Conservation (phyloP, 129 eudicot genomes). For the Flaveria trinervia region DNA sequence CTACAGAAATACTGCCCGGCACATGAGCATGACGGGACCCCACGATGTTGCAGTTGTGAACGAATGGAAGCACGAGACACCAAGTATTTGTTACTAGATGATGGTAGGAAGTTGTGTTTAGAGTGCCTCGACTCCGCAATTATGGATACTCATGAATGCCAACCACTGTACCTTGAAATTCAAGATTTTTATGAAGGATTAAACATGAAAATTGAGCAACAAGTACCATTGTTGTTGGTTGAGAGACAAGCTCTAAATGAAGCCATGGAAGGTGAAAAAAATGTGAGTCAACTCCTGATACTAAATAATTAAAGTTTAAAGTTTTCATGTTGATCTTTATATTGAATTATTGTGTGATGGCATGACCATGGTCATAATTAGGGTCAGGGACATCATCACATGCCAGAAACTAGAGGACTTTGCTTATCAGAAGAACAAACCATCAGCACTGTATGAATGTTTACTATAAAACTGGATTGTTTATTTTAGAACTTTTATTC, state of each 20-base stretch:
- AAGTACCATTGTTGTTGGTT: conserved; percentile 44
- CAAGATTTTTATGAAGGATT: conserved; percentile 45
- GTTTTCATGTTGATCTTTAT: neutral
- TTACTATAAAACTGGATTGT: neutral
- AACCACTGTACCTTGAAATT: conserved; percentile 44
- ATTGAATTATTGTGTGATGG: conserved; percentile 9
- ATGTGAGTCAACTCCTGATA: conserved; percentile 18
- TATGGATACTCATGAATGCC: conserved; percentile 49
- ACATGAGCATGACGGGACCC: conserved; percentile 44
- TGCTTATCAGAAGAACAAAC: conserved; percentile 43
- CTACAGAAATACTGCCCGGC: conserved; percentile 41
- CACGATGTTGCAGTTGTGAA: conserved; percentile 44
- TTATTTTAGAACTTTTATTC: too few species aligned
- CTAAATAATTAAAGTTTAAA: neutral
- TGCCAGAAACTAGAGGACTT: conserved; percentile 44
- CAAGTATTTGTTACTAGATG: conserved; percentile 35
- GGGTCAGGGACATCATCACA: conserved; percentile 39
- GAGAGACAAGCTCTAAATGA: conserved; percentile 48
- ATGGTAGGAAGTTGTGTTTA: conserved; percentile 40
- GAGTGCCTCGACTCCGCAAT: conserved; percentile 52
- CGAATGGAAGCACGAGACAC: conserved; percentile 45
- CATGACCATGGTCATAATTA: conserved; percentile 31
- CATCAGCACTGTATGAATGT: conserved; percentile 38
- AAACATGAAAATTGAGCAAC: conserved; percentile 47
- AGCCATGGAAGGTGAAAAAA: conserved; percentile 43